These are phyloP conservation scores for Suaeda aralocaspica DNA, from an alignment of 148 eudicot species.

Conservation along the genomic window DNA sequence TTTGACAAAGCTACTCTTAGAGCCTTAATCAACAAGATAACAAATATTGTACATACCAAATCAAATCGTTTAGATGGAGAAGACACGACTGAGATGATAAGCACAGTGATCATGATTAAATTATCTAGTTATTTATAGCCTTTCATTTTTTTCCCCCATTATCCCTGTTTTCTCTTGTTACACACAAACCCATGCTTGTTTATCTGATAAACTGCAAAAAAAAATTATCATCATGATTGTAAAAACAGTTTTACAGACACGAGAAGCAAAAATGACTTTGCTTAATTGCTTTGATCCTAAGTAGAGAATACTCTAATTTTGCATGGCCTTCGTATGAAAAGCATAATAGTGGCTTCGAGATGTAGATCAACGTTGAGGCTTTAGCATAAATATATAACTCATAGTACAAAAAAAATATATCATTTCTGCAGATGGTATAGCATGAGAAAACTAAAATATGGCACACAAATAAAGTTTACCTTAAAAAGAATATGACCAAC, in stretches of 20 bases:
- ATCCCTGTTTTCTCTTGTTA: neutral
- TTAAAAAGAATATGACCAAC: too few species aligned
- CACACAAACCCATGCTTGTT: neutral
- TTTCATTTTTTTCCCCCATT: neutral
- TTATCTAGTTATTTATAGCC: neutral
- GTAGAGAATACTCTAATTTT: neutral
- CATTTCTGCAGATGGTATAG: neutral
- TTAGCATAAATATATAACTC: neutral
- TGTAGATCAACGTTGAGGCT: neutral
- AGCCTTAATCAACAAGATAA: neutral
- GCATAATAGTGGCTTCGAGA: too few species aligned
- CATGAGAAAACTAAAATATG: too few species aligned
- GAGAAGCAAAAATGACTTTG: neutral
- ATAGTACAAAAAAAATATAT: neutral
- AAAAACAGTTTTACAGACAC: neutral
- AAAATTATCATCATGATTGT: neutral
- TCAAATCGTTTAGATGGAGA: neutral
- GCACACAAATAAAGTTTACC: too few species aligned
- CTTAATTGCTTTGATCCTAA: neutral
- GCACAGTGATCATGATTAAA: neutral
- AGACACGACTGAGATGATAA: neutral
- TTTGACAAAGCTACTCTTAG: slow-evolving; percentile 19
- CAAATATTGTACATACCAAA: neutral
- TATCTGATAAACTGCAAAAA: neutral
- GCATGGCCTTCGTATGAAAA: neutral